Evolutionary conservation across 441 rosid species (phyloP), one percentile per base, ranked within the genome.

Genomic region (Pelargonium fulgidum): DNA sequence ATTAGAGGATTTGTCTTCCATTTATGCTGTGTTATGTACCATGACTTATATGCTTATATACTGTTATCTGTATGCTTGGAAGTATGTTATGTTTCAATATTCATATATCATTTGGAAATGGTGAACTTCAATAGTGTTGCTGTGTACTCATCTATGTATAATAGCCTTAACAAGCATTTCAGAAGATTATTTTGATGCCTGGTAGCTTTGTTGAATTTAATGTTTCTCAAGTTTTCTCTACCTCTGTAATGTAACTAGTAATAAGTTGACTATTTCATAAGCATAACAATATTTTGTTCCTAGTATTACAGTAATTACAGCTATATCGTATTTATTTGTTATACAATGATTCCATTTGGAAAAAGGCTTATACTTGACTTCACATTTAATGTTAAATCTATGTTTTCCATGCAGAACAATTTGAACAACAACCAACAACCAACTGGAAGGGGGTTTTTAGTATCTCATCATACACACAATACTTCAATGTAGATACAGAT

Each of bases 401-500:
- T 56, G 62, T 8, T 56, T 56, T 56, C 59, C 29, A 1, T 74
- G 79, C 88, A 94, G 96, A 90, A 75, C 85, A 73, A 69, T 85
- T 85, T 79, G 96, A 85, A 74, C 92, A 90, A 71, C 99, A 91
- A 72, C 80, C 90, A 1, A 75, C 92, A 33, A 82, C 81, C 84
- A 83, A 74, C 80, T 92, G 97, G 98, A 87, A 83, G 70, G 96
- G 98, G 33, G 81, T 84, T 12, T 90, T 90, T 69, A 87, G 75
- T 72, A 77, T 94, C 69, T 84, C 92, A 67, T 94, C 98, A 1
- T 94, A 91, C 77, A 77, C 81, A 3, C 94, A 89, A 52, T 92
- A 86, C 79, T 94, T 94, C 78, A 85, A 92, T 41, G 94, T 90
- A 71, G 99, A 91, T 73, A 87, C 99, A 0, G 97, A 92, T 62